phyloP scores from a whole-genome alignment of 176 grass and related monocot genomes.

The Carex myosuroides region DNA sequence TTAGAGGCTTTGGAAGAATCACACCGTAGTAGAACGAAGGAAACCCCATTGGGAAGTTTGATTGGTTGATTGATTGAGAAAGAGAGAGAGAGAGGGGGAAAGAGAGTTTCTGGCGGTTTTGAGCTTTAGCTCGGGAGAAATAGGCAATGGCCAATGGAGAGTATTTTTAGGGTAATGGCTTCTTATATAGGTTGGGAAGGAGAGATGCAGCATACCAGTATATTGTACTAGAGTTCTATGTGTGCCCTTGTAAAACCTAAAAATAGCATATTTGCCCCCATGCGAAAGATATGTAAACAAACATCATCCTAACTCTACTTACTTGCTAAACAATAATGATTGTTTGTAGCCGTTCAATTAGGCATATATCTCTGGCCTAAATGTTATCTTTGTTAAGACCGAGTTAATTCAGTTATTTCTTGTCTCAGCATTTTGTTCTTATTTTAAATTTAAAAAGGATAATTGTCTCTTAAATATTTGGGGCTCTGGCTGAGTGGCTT shows the following conservation, averaged over 20 bases:
- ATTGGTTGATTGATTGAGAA: neutral
- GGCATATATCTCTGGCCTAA: neutral
- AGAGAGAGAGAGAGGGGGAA: neutral
- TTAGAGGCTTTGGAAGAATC: slow-evolving; percentile 62
- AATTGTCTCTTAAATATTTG: neutral
- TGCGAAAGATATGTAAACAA: neutral
- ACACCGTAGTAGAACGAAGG: slow-evolving; percentile 64
- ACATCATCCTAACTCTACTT: neutral
- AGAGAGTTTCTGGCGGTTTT: neutral
- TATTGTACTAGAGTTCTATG: neutral
- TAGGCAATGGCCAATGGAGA: neutral
- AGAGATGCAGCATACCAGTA: neutral
- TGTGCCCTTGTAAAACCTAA: neutral
- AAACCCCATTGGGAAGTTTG: slow-evolving; percentile 56
- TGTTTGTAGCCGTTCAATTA: neutral
- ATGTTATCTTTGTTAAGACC: neutral
- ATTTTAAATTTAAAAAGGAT: neutral
- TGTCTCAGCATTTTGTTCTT: neutral
- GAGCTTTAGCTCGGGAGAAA: neutral
- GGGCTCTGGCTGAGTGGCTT: neutral
- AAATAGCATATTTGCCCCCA: neutral
- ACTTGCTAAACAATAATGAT: neutral
- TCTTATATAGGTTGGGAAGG: slow-evolving; percentile 4
- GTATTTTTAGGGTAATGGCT: slow-evolving; percentile 1
- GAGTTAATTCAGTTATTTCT: neutral